Evolutionary conservation across 148 eudicot species (phyloP).

Genomic region (Fallopia convolvulus): DNA sequence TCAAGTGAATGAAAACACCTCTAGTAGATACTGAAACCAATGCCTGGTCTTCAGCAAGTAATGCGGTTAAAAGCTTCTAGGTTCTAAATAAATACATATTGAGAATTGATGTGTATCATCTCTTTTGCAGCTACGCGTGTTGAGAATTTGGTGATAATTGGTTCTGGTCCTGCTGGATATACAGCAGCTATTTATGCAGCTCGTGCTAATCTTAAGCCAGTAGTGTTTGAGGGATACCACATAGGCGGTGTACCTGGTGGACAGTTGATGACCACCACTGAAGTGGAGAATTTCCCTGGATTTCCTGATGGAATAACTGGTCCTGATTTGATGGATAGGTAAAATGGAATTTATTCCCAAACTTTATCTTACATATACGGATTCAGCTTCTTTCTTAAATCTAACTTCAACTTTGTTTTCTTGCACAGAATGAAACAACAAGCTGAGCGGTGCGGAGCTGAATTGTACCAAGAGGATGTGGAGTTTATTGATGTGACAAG

Average conservation of each 20-base stretch:
- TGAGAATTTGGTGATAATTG: constrained; percentile 89
- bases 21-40: too few species aligned
- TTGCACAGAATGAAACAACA: constrained; percentile 63
- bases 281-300: constrained; percentile 97
- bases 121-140: constrained; percentile 41
- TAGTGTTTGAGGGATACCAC: constrained; percentile 94
- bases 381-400: not conserved
- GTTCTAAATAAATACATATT: not conserved
- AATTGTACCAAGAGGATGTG: constrained; percentile 90
- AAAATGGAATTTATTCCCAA: not conserved
- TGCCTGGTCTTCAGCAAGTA: not conserved
- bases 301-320: constrained; percentile 99
- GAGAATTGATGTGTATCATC: not conserved
- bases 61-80: not conserved
- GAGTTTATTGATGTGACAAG: constrained; percentile 74
- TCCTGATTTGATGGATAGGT: constrained; percentile 98
- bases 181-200: constrained; percentile 99
- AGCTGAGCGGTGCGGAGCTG: constrained; percentile 99
- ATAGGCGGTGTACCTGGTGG: constrained; percentile 98
- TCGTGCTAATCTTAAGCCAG: constrained; percentile 93
- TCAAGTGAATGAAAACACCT: too few species aligned
- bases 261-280: constrained; percentile 97
- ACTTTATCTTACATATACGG: not conserved
- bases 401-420: constrained; percentile 11
- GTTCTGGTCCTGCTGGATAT: constrained; percentile 99